These are phyloP conservation scores for Fusarium poae DNA, from an alignment of 2,329 filamentous ascomycete genomes.

Conservation along the genomic window DNA sequence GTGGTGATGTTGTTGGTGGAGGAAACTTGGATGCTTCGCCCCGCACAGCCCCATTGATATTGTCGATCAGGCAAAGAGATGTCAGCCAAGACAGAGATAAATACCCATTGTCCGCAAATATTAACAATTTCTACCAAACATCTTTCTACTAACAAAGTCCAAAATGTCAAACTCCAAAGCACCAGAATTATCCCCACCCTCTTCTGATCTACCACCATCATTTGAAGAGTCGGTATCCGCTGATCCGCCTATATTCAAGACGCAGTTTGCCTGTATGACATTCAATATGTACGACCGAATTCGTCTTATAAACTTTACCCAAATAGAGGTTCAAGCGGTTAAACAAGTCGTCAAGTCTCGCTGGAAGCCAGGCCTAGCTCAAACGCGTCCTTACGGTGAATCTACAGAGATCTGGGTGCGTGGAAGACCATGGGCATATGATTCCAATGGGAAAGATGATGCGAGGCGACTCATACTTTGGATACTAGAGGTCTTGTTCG, in stretches of 20 bases:
- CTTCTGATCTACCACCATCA: conserved; percentile 7
- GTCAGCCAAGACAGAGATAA: neutral
- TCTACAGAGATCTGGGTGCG: conserved; percentile 17
- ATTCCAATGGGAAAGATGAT: conserved; percentile 20
- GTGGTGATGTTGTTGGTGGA: neutral
- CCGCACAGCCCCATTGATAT: neutral
- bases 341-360: conserved; percentile 1
- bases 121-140: neutral
- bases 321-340: conserved; percentile 3
- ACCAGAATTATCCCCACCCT: neutral
- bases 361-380: conserved; percentile 11
- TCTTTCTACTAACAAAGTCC: too few species aligned
- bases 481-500: conserved; percentile 25
- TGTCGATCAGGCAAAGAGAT: neutral
- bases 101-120: neutral
- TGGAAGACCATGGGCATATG: conserved; percentile 16
- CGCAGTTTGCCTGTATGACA: conserved; percentile 25
- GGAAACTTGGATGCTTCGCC: neutral
- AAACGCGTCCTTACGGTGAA: conserved; percentile 1
- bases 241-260: conserved; percentile 5
- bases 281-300: conserved; percentile 16
- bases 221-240: conserved; percentile 29
- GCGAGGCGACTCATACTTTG: conserved; percentile 13
- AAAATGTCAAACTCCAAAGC: neutral
- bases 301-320: conserved; percentile 24